phyloP scores from a whole-genome alignment of 2,329 filamentous ascomycete genomes.

The Colletotrichum zoysiae region DNA sequence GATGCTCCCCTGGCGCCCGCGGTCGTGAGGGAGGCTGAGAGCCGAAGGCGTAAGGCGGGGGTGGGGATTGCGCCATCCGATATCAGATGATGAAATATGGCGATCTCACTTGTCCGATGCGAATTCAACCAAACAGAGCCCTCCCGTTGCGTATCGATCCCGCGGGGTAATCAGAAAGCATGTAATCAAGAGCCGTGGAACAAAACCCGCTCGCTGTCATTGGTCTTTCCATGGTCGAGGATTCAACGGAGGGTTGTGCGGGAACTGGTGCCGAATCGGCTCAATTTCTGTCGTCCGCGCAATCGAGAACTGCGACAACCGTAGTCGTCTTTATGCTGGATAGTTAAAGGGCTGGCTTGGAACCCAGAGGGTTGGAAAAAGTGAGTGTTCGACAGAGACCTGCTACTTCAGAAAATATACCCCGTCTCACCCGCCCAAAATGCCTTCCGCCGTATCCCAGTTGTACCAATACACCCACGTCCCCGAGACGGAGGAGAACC shows the following conservation, averaged over 20 bases:
- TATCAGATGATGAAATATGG: conserved; percentile 41
- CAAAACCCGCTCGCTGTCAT: conserved; percentile 27
- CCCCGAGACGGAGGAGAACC: conserved; percentile 52
- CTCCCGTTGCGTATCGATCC: conserved; percentile 3
- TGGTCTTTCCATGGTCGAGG: conserved; percentile 11
- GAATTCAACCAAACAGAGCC: conserved; percentile 10
- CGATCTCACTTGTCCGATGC: conserved; percentile 32
- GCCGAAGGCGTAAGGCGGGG: conserved; percentile 10
- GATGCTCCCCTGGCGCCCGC: not conserved
- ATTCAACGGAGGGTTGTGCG: not conserved
- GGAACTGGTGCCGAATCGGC: not conserved
- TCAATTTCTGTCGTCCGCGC: not conserved
- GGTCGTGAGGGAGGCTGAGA: not conserved
- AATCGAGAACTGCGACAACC: conserved; percentile 6
- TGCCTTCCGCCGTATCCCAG: conserved; percentile 50
- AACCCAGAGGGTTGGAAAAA: conserved; percentile 11
- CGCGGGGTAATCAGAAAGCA: conserved; percentile 33
- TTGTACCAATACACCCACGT: conserved; percentile 53
- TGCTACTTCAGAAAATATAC: conserved; percentile 8
- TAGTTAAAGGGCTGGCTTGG: conserved; percentile 38
- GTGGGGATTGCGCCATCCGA: conserved; percentile 41
- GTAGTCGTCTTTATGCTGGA: conserved; percentile 9
- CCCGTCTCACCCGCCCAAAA: conserved; percentile 41
- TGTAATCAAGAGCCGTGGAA: conserved; percentile 1
- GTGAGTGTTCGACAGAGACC: conserved; percentile 8